Percentiles rank a stretch among this genome's conserved stretches.
phyloP scores from a whole-genome alignment of 1,284 basidiomycete species.

The Singerocomus inundabilis region DNA sequence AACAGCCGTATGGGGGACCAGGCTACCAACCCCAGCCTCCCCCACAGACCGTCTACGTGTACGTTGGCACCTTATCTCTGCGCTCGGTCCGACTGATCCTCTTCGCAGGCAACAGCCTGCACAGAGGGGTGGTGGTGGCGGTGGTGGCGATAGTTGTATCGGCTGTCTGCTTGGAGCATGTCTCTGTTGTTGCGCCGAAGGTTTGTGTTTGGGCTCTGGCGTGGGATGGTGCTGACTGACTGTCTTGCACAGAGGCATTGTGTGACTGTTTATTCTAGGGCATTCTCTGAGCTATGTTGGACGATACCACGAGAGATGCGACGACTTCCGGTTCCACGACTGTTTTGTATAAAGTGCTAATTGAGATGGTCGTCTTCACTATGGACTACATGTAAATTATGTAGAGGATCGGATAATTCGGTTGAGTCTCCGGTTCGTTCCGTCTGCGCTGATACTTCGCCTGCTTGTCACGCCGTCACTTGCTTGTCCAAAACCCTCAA shows the following conservation, averaged over 20 bases:
- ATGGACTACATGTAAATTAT: constrained; percentile 35
- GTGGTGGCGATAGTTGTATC: constrained; percentile 47
- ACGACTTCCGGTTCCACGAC: constrained; percentile 12
- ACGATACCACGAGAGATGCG: constrained; percentile 21
- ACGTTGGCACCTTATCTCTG: constrained; percentile 6
- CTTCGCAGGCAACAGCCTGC: constrained; percentile 52
- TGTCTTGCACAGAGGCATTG: constrained; percentile 50
- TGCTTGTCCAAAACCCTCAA: constrained; percentile 42
- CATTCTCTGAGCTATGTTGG: neutral
- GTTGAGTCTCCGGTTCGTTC: constrained; percentile 36
- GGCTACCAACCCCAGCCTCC: constrained; percentile 65
- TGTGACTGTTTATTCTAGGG: constrained; percentile 68
- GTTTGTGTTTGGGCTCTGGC: constrained; percentile 38
- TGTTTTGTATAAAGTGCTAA: constrained; percentile 19
- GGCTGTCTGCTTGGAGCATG: constrained; percentile 73
- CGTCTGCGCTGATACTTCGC: constrained; percentile 19
- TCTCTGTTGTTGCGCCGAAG: constrained; percentile 77
- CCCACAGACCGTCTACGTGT: constrained; percentile 78
- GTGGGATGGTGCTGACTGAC: constrained; percentile 8
- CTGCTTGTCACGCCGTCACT: constrained; percentile 26
- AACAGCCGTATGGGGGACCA: constrained; percentile 29
- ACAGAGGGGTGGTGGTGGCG: constrained; percentile 43
- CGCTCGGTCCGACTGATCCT: constrained; percentile 10
- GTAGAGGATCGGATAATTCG: constrained; percentile 22
- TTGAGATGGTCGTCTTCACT: constrained; percentile 11